Conservation (phyloP, 2,329 filamentous ascomycete genomes). For the Penicillium sp. region DNA sequence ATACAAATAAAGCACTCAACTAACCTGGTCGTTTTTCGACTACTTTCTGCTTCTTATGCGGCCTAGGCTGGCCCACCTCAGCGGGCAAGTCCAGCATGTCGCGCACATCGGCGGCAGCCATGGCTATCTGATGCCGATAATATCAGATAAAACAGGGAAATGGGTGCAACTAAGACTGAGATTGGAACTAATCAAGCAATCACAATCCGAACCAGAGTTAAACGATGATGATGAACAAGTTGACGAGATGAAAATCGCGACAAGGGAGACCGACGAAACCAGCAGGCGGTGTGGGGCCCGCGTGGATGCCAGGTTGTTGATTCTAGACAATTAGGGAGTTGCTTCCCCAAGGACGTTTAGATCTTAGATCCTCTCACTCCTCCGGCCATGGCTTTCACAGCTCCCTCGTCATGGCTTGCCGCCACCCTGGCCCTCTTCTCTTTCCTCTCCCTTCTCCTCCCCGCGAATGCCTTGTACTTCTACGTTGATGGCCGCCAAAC, state of each 20-base stretch:
- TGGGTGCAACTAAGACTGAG: not conserved
- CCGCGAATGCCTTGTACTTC: slow-evolving; percentile 87
- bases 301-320: slow-evolving; percentile 28
- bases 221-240: not conserved
- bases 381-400: slow-evolving; percentile 37
- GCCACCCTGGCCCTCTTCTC: slow-evolving; percentile 63
- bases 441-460: slow-evolving; percentile 60
- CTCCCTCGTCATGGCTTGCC: slow-evolving; percentile 41
- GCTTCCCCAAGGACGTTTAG: not conserved
- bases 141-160: not conserved
- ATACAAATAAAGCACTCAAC: slow-evolving; percentile 17
- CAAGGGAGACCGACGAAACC: slow-evolving; percentile 23
- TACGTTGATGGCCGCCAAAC: slow-evolving; percentile 82
- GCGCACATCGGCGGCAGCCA: slow-evolving; percentile 78
- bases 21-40: slow-evolving; percentile 58
- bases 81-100: slow-evolving; percentile 80
- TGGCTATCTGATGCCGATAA: slow-evolving; percentile 35
- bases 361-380: not conserved
- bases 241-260: slow-evolving; percentile 20
- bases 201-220: not conserved
- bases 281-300: slow-evolving; percentile 23
- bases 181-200: not conserved
- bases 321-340: slow-evolving; percentile 5
- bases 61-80: slow-evolving; percentile 56
- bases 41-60: slow-evolving; percentile 74